phyloP scores from a whole-genome alignment of 805 yeast genomes.

The Ogataea methanolica region DNA sequence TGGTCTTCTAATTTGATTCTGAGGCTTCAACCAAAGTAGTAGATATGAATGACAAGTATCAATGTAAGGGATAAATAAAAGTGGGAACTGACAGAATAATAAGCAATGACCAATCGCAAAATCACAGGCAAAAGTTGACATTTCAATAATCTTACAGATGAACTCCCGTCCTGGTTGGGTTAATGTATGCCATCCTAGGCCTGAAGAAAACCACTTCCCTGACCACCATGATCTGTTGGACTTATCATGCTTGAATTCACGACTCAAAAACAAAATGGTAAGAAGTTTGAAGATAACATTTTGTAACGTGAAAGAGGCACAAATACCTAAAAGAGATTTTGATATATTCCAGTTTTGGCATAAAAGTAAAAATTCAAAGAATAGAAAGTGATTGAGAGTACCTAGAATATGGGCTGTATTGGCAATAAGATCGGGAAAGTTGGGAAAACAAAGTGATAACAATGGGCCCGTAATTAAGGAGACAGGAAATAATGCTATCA shows the following conservation, averaged over 20 bases:
- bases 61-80: conserved; percentile 57
- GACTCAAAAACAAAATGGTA: conserved; percentile 47
- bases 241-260: conserved; percentile 57
- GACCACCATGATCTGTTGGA: conserved; percentile 77
- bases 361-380: conserved; percentile 62
- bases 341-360: conserved; percentile 65
- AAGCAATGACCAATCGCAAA: conserved; percentile 55
- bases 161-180: conserved; percentile 65
- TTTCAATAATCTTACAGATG: conserved; percentile 57
- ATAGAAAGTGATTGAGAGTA: conserved; percentile 46
- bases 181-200: conserved; percentile 55
- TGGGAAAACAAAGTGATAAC: conserved; percentile 36
- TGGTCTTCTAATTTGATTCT: conserved; percentile 42
- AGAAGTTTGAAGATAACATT: conserved; percentile 49
- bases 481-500: conserved; percentile 37
- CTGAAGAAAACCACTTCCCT: conserved; percentile 63
- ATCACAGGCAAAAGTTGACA: conserved; percentile 66
- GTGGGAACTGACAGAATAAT: conserved; percentile 54
- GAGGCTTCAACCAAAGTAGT: conserved; percentile 57
- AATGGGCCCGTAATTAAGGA: conserved; percentile 50
- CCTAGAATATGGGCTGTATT: conserved; percentile 49
- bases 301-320: conserved; percentile 53
- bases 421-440: conserved; percentile 52
- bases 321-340: conserved; percentile 56
- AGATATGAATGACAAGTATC: conserved; percentile 64